Evolutionary conservation across 1,284 basidiomycete genomes (phyloP).

Genomic region (Marasmius tenuissimus): DNA sequence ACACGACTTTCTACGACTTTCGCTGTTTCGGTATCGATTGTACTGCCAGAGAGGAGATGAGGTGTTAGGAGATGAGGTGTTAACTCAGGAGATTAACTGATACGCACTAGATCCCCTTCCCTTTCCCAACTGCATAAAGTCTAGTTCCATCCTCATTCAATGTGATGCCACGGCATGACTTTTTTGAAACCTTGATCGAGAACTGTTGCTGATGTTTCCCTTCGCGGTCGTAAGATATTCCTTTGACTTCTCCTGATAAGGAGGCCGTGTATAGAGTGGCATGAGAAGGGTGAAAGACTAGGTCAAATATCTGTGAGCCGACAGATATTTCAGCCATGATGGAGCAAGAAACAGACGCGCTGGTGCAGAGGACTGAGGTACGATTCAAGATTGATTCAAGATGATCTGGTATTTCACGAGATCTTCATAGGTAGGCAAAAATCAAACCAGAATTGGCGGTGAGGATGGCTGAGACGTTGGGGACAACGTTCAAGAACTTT

Average conservation of each 20-base stretch:
- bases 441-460: not conserved
- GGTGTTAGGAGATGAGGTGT: slow-evolving; percentile 6
- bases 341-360: slow-evolving; percentile 7
- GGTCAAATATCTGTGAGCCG: slow-evolving; percentile 84
- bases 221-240: slow-evolving; percentile 73
- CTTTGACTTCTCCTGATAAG: slow-evolving; percentile 82
- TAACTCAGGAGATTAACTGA: not conserved
- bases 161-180: slow-evolving; percentile 75
- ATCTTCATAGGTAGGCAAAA: not conserved
- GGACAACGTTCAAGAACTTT: too few relatives aligned
- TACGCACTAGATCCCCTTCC: slow-evolving; percentile 75
- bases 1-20: slow-evolving; percentile 59
- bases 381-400: not conserved
- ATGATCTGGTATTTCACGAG: not conserved
- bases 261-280: slow-evolving; percentile 76
- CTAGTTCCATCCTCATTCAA: slow-evolving; percentile 63
- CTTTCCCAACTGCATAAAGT: slow-evolving; percentile 85
- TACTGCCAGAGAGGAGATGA: slow-evolving; percentile 36
- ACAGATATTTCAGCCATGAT: slow-evolving; percentile 73
- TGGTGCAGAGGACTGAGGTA: not conserved
- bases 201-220: slow-evolving; percentile 55
- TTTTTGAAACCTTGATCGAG: slow-evolving; percentile 63
- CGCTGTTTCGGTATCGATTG: slow-evolving; percentile 70
- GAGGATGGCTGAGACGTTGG: too few relatives aligned
- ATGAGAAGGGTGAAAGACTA: slow-evolving; percentile 79